Base-by-base conservation (phyloP, 495 filamentous ascomycete genomes). In the Lepidopterella palustris region DNA sequence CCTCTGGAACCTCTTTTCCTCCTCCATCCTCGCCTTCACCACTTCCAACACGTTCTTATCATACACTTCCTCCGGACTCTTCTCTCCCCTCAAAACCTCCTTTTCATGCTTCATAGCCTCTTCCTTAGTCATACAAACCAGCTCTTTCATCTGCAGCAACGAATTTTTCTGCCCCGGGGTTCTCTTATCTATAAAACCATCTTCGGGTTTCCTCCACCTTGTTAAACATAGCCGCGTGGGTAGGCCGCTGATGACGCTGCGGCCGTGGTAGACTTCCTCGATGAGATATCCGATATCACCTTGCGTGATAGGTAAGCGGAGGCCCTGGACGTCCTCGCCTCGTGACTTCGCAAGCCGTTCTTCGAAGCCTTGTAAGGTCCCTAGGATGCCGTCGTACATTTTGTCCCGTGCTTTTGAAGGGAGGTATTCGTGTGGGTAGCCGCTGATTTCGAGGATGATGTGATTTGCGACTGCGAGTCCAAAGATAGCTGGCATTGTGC, bases 41-140 rank as follows among this genome's bases (percentile, higher is more conserved):
- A 75, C 72, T 61, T 83, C 78, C 10, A 92, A 66, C 0, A 86
- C 81, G 20, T 79, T 77, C 24, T 65, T 68, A 57, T 84, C 81
- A 68, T 96, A 97, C 35, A 96, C 47, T 6, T 92, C 85, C 68
- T 89, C 85, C 9, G 78, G 78, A 13, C 52, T 76, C 77, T 86
- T 88, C 4, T 75, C 78, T 0, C 79, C 89, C 61, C 79, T 83
- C n/a, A 97, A 71, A 15, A 96, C 82, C 67, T 89, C 82, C 61
- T 83, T 84, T 68, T 92, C 88, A 68, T 98, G 93, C 54, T 78
- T 77, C 10, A 79, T 75, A n/a, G 84, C 86, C 70, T 97, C 93
- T 59, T 97, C 92, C 72, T 93, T 97, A 6, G 95, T 97, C 90
- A 99, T 90, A 65, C 88, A 88, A 4, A 97, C 93, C 31, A 99